These are phyloP conservation scores for Sugiyamaella japonica DNA, from an alignment of 1,139 yeast genomes.

Conservation along the genomic window DNA sequence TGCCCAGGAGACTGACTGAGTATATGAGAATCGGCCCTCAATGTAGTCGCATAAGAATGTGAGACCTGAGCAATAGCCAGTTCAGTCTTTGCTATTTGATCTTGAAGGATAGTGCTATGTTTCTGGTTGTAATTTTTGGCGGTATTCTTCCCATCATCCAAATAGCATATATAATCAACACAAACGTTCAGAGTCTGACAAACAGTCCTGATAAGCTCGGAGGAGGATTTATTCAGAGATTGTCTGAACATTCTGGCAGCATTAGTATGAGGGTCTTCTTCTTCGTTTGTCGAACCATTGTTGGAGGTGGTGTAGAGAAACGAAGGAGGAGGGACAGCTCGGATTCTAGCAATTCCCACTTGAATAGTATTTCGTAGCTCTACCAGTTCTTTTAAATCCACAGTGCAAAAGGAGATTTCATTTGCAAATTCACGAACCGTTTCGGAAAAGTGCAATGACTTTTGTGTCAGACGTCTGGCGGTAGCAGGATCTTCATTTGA, in stretches of 20 bases:
- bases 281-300: neutral
- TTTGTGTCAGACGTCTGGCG: slow-evolving; percentile 37
- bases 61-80: slow-evolving; percentile 17
- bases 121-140: slow-evolving; percentile 6
- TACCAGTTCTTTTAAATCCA: slow-evolving; percentile 40
- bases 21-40: slow-evolving; percentile 8
- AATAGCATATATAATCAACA: slow-evolving; percentile 21
- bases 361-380: slow-evolving; percentile 47
- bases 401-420: slow-evolving; percentile 44
- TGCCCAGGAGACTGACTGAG: slow-evolving; percentile 20
- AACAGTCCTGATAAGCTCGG: slow-evolving; percentile 21
- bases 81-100: slow-evolving; percentile 11
- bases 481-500: slow-evolving; percentile 21
- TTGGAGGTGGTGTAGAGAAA: slow-evolving; percentile 24
- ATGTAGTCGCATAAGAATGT: slow-evolving; percentile 18
- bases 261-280: neutral
- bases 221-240: slow-evolving; percentile 9
- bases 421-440: slow-evolving; percentile 48
- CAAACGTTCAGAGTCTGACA: slow-evolving; percentile 22
- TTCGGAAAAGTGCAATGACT: slow-evolving; percentile 43
- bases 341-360: slow-evolving; percentile 43
- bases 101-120: neutral
- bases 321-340: slow-evolving; percentile 44
- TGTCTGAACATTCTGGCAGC: slow-evolving; percentile 11
- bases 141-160: slow-evolving; percentile 15